Conservation (phyloP, 768 basidiomycete species). For the Ramaria sp. region DNA sequence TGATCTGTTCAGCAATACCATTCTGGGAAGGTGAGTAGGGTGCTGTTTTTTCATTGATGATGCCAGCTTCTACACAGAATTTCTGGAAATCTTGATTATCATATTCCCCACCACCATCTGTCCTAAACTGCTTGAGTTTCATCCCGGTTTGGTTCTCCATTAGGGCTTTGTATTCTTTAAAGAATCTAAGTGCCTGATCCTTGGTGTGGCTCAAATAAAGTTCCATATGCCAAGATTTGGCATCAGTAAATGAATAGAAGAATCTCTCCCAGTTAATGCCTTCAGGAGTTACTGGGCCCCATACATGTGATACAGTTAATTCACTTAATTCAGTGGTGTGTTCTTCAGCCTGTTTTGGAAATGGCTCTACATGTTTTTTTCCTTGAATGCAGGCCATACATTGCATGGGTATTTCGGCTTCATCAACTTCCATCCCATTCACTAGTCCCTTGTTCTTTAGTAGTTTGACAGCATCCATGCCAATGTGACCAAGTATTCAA, state of each 20-base stretch:
- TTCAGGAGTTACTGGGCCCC: background rate
- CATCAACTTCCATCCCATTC: background rate
- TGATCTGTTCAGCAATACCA: conserved; percentile 14
- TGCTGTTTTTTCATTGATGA: conserved; percentile 21
- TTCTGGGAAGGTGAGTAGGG: conserved; percentile 30
- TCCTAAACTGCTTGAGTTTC: background rate
- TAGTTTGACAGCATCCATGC: background rate
- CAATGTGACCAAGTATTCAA: too few species aligned
- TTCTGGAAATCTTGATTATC: conserved; percentile 14
- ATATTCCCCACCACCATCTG: background rate
- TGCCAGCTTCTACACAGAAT: conserved; percentile 18
- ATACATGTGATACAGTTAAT: background rate
- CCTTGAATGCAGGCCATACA: background rate
- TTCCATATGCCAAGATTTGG: background rate
- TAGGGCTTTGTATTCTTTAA: background rate
- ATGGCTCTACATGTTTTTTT: background rate
- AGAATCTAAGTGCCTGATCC: background rate
- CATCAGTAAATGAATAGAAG: background rate
- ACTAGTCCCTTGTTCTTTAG: background rate
- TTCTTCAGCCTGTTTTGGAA: background rate
- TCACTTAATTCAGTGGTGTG: background rate
- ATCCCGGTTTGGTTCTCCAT: background rate
- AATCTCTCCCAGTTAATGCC: background rate
- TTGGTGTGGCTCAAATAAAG: background rate
- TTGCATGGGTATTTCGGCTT: background rate